Evolutionary conservation across 108 stramenopile genomes (phyloP), one percentile per base, ranked within the genome.

Genomic region (Cyclostephanos invisitatus): DNA sequence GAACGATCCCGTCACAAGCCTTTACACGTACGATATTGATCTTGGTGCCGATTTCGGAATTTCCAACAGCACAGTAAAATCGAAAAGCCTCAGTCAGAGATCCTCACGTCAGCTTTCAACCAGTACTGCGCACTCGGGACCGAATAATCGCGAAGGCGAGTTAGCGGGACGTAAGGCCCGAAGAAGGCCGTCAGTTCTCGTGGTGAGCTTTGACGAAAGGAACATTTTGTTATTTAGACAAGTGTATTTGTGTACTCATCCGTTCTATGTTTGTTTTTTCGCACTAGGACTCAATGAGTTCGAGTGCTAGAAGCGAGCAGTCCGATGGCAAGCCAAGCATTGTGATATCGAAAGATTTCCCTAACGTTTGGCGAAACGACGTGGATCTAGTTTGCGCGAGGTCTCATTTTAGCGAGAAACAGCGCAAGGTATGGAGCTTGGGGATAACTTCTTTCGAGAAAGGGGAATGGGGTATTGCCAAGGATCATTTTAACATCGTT

Each of bases 21-120:
- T 84, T 14, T 84, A 80, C 61, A 81, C 83, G 4, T 84, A 78
- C 49, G 83, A 84, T 53, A 65, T 71, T 29, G 75, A 84, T 65
- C 72, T 81, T 9, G 38, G 53, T 64, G 53, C 71, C 21, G 65
- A 77, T 12, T 73, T 77, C 35, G n/a, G 53, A 24, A 40, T 24
- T 37, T 14, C 29, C 29, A 57, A 29, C 20, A 21, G 18, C 17
- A 61, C 2, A 18, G 21, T 21, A 3, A 56, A 42, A 27, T 20
- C 6, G 11, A 56, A 29, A 21, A 14, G 17, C 2, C 18, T 18
- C 12, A 2, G 15, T 4, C 25, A 21, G 28, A 56, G 44, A 25
- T 35, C 63, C 58, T 60, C 62, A 7, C 29, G 56, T 59, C 24
- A 67, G 67, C 50, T 58, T 5, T 17, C 17, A 5, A 37, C 24